Evolutionary conservation across 495 filamentous ascomycete genomes (phyloP).

Genomic region (Lentithecium fluviatile): DNA sequence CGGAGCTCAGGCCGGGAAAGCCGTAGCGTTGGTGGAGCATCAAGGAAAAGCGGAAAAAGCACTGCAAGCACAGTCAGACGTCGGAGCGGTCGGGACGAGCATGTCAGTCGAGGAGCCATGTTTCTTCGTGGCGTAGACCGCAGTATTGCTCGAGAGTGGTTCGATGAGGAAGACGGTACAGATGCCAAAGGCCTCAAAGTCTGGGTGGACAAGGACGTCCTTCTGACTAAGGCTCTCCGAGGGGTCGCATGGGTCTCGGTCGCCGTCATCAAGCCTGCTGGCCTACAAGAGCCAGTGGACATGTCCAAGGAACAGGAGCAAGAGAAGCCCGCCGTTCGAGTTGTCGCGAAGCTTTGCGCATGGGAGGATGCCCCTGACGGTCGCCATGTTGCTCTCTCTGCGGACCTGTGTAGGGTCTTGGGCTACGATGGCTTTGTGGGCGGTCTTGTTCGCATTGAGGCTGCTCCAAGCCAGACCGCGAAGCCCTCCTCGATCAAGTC

Average conservation of each 20-base stretch:
- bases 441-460: conserved; percentile 81
- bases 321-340: conserved; percentile 61
- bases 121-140: conserved; percentile 73
- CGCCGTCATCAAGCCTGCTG: conserved; percentile 75
- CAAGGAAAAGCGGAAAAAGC: conserved; percentile 74
- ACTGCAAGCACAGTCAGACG: conserved; percentile 63
- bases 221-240: conserved; percentile 65
- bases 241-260: conserved; percentile 71
- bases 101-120: conserved; percentile 34
- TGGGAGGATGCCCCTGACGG: conserved; percentile 89
- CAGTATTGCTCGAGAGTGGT: conserved; percentile 63
- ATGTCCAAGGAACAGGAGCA: conserved; percentile 61
- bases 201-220: conserved; percentile 78
- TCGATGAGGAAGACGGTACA: conserved; percentile 59
- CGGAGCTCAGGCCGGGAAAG: conserved; percentile 58
- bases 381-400: conserved; percentile 73
- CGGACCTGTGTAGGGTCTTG: conserved; percentile 68
- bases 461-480: conserved; percentile 60
- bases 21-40: conserved; percentile 67
- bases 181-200: conserved; percentile 66
- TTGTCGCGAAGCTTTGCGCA: conserved; percentile 69
- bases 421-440: conserved; percentile 72
- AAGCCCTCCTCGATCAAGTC: conserved; percentile 48
- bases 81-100: conserved; percentile 47
- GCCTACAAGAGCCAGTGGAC: conserved; percentile 71